Conservation (phyloP, 1,284 basidiomycete genomes). For the Cystobasidium sp. region DNA sequence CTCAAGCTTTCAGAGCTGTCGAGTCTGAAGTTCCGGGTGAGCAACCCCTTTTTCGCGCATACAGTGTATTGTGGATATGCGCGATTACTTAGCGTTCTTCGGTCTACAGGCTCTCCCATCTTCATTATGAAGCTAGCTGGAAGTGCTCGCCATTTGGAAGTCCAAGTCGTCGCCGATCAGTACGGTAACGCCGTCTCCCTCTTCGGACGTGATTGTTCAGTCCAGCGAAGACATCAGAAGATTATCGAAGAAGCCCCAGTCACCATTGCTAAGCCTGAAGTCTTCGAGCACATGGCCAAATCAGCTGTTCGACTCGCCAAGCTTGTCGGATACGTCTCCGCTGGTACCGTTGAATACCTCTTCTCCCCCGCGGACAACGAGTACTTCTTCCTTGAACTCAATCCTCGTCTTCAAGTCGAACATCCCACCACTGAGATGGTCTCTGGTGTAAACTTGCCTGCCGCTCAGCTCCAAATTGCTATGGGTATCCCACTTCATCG, state of each 20-base stretch:
- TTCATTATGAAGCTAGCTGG: conserved; percentile 99
- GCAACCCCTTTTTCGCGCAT: conserved; percentile 46
- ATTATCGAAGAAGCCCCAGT: conserved; percentile 99
- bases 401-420: conserved; percentile 99
- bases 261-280: conserved; percentile 88
- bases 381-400: conserved; percentile 98
- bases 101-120: conserved; percentile 82
- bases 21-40: conserved; percentile 93
- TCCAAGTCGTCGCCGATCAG: conserved; percentile 97
- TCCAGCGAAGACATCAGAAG: conserved; percentile 99
- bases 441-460: conserved; percentile 95
- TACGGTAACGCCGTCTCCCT: conserved; percentile 99
- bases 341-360: conserved; percentile 90
- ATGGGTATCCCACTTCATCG: conserved; percentile 98
- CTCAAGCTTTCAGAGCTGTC: conserved; percentile 91
- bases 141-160: conserved; percentile 95
- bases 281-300: conserved; percentile 96
- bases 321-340: conserved; percentile 97
- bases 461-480: conserved; percentile 94
- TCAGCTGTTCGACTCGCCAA: conserved; percentile 97
- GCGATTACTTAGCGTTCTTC: conserved; percentile 37
- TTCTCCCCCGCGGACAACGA: conserved; percentile 92
- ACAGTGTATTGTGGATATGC: neutral
- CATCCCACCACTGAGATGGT: conserved; percentile 99
- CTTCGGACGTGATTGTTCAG: conserved; percentile 98